phyloP scores from a whole-genome alignment of 2,329 filamentous ascomycete genomes.

The Anisogramma anomala region DNA sequence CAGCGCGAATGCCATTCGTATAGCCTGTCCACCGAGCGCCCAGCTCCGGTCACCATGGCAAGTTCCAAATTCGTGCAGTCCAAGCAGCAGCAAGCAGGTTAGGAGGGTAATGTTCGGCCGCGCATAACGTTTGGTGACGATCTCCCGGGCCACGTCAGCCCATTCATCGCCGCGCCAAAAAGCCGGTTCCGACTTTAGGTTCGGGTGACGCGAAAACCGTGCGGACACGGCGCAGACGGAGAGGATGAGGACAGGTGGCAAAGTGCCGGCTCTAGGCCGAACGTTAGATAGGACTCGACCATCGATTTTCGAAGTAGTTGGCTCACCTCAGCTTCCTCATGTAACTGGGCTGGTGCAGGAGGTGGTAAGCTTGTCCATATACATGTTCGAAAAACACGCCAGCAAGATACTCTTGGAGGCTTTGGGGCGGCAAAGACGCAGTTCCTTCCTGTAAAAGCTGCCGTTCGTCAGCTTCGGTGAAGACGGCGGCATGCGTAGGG shows the following conservation, averaged over 20 bases:
- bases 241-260: conserved; percentile 85
- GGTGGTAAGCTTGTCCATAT: conserved; percentile 88
- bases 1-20: conserved; percentile 91
- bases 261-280: conserved; percentile 50
- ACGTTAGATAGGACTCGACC: conserved; percentile 8
- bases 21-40: conserved; percentile 89
- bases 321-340: conserved; percentile 71
- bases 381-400: conserved; percentile 94
- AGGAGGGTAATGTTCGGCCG: conserved; percentile 93
- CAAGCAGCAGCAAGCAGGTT: conserved; percentile 78
- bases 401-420: conserved; percentile 84
- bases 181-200: conserved; percentile 61
- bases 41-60: conserved; percentile 93
- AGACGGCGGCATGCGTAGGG: conserved; percentile 39
- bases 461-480: conserved; percentile 60
- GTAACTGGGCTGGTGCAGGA: conserved; percentile 94
- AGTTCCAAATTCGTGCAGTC: conserved; percentile 90
- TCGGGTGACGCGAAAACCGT: conserved; percentile 82
- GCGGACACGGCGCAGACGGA: conserved; percentile 93
- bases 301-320: not conserved
- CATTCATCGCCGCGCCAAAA: conserved; percentile 86
- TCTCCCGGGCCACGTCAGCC: conserved; percentile 77
- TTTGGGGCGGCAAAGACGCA: conserved; percentile 70
- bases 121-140: conserved; percentile 78
- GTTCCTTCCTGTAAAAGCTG: conserved; percentile 70